Conservation (phyloP, 495 filamentous ascomycete species). For the Annulohypoxylon bovei region DNA sequence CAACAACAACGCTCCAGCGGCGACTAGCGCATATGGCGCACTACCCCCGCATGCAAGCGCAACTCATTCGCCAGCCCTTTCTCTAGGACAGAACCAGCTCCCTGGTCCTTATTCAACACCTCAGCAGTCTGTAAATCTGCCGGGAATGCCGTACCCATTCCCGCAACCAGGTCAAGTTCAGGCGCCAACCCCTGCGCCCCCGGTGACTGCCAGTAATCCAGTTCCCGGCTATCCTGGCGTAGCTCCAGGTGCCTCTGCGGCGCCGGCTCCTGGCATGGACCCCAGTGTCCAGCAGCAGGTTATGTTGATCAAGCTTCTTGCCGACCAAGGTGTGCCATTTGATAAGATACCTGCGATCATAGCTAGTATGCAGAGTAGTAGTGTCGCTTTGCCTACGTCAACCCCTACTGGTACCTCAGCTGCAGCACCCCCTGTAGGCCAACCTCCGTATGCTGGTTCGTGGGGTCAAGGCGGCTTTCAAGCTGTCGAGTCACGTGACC, state of each 20-base stretch:
- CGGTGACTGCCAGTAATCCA: slow-evolving; percentile 60
- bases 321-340: slow-evolving; percentile 55
- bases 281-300: slow-evolving; percentile 69
- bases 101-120: slow-evolving; percentile 47
- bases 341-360: slow-evolving; percentile 60
- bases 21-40: slow-evolving; percentile 63
- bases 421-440: slow-evolving; percentile 37
- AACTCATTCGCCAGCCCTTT: slow-evolving; percentile 41
- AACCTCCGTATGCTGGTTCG: slow-evolving; percentile 40
- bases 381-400: slow-evolving; percentile 25
- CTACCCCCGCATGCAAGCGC: slow-evolving; percentile 60
- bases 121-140: slow-evolving; percentile 69
- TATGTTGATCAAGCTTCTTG: slow-evolving; percentile 57
- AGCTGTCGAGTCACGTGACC: slow-evolving; percentile 68
- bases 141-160: slow-evolving; percentile 61
- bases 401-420: slow-evolving; percentile 36
- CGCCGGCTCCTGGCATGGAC: slow-evolving; percentile 54
- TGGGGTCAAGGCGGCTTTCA: slow-evolving; percentile 52
- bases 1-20: slow-evolving; percentile 60
- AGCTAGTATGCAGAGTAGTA: slow-evolving; percentile 52
- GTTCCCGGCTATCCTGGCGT: slow-evolving; percentile 46
- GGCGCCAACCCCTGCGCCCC: slow-evolving; percentile 48
- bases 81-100: slow-evolving; percentile 34
- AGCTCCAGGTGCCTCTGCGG: slow-evolving; percentile 52
- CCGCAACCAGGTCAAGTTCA: slow-evolving; percentile 56